Evolutionary conservation across 2,329 filamentous ascomycete species (phyloP), one percentile per base, ranked within the genome.

Genomic region (Xylariaceae sp.): DNA sequence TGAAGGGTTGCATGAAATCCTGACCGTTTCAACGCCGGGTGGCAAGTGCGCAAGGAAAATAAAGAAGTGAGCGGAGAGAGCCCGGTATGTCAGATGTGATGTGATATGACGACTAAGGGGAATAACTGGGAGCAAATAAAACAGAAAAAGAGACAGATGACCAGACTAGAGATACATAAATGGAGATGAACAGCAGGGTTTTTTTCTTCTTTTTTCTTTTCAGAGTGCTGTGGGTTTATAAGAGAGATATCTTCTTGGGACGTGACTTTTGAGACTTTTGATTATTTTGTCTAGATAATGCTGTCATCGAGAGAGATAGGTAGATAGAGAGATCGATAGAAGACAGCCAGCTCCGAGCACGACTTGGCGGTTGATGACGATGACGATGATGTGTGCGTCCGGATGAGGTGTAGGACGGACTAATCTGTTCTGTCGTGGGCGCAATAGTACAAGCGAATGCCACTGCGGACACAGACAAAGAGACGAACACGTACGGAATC

Each of bases 391-490:
- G 57, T 60, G 62, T 65, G 49, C 63, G 61, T 64, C 63, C 54
- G 10, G 23, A 51, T 7, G 11, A 56, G 60, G 55, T 55, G 56
- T 5, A 58, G 53, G 53, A 18, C 49, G 53, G 35, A 53, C n/a
- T 49, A 57, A 57, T 57, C 42, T 57, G 51, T 56, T 65, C 63
- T 56, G 59, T 58, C 63, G 63, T 65, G 62, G 68, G 73, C 76
- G 75, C 75, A 64, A 79, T 75, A 77, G 77, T 75, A 74, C 78
- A 80, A 80, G 74, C 77, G 71, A 79, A 80, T 80, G 78, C 75
- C 77, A 76, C 77, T 76, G 75, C 74, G 73, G 71, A 68, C 66
- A 67, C 57, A 62, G 56, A 64, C 61, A 64, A 60, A 49, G 55
- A 44, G 51, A 59, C 42, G 42, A 49, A 48, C 56, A 13, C 53